These are phyloP conservation scores for Lactarius pseudohatsudake DNA, from an alignment of 768 basidiomycete species.

Conservation along the genomic window DNA sequence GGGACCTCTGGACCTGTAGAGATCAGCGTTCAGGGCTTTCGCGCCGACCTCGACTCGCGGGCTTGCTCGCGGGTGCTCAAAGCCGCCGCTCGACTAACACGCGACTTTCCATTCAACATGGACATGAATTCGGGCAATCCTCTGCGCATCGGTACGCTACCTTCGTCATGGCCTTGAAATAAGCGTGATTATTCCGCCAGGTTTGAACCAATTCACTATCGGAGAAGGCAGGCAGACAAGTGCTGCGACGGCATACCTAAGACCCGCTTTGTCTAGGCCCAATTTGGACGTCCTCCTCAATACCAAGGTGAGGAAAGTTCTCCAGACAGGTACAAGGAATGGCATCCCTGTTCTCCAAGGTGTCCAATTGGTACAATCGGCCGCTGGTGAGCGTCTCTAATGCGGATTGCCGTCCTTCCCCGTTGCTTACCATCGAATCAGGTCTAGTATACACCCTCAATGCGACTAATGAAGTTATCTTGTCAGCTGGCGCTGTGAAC, in stretches of 20 bases:
- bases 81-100: not conserved
- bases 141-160: conserved; percentile 2
- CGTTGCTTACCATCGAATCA: not conserved
- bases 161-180: too few relatives aligned
- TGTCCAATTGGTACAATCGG: conserved; percentile 14
- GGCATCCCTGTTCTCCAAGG: conserved; percentile 7
- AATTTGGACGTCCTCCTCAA: conserved; percentile 15
- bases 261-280: not conserved
- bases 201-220: conserved; percentile 6
- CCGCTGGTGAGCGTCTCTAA: not conserved
- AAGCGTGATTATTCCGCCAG: not conserved
- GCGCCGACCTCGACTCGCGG: conserved; percentile 4
- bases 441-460: conserved; percentile 10
- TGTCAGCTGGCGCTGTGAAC: conserved; percentile 28
- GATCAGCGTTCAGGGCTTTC: conserved; percentile 19
- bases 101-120: conserved; percentile 6
- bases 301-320: conserved; percentile 6
- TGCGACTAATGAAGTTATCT: conserved; percentile 23
- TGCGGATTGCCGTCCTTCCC: not conserved
- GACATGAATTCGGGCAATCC: conserved; percentile 13
- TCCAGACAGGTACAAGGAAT: not conserved
- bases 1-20: conserved; percentile 21
- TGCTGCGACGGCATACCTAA: conserved; percentile 14
- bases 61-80: conserved; percentile 3
- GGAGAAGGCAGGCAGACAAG: conserved; percentile 1